Base-by-base conservation (phyloP, 805 yeast species). In the Naumovozyma castellii region DNA sequence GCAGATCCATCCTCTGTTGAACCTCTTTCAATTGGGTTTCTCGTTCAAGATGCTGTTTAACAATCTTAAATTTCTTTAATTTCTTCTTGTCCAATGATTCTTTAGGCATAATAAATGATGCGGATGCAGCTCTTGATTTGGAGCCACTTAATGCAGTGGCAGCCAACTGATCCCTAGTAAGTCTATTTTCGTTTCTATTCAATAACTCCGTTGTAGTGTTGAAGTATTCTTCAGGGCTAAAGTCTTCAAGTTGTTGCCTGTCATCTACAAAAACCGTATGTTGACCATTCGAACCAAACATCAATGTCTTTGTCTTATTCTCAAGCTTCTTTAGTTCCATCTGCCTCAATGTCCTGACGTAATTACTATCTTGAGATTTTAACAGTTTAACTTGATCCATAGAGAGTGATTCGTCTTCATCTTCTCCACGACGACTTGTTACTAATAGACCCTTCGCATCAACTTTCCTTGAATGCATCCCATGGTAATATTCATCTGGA, bases 401-500 rank as follows among this genome's bases (percentile, higher is more conserved):
- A 6, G 77, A 64, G 40, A 87, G 62, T 25, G 67, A 66, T 20
- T 45, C 40, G 18, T 54, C 57, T 48, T 75, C 82, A 15, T 75
- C 82, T 37, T 60, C 63, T 6, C 53, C 58, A 33, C 46, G 57
- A 44, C 94, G 69, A 17, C 84, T 84, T 1, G 78, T 66, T 9
- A 82, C 59, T 36, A 82, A 54, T 6, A 84, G 69, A 1, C 97
- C 97, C 9, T 72, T 66, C 2, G 69, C 64, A 47, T 86, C 94
- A 3, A 92, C 77, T 51, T 70, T 72, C 44, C 70, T 68, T 12
- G 72, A 68, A 25, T 80, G 75, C 98, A 92, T 92, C 16, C 86
- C 92, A 74, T 86, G 95, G 62, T 90, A 87, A 66, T 83, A 92
- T 62, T 92, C 98, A 71, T 92, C 98, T 13, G 94, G 94, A 58